Base-by-base conservation (phyloP, 2,329 filamentous ascomycete genomes). In the Nigrograna mackinnonii region DNA sequence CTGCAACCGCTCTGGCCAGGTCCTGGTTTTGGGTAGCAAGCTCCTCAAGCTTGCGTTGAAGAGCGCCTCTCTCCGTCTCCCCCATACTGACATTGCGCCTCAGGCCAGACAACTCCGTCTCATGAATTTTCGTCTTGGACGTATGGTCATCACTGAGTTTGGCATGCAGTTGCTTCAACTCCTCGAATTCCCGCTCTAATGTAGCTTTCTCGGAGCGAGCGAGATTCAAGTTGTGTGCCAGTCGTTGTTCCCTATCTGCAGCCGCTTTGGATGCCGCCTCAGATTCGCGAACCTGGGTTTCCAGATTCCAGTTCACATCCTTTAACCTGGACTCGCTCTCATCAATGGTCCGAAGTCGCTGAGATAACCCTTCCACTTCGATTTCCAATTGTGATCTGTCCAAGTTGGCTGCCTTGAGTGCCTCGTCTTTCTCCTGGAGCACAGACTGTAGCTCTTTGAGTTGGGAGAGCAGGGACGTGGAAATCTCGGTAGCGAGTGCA, bases 401-500 rank as follows among this genome's bases (percentile, higher is more conserved):
- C 38, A 83, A 68, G 54, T 87, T 87, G 48, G 85, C 77, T 14
- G 84, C 79, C 66, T 88, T 91, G 52, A 96, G 74, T 35, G 89
- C 79, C 39, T 96, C 91, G 50, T 99, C 94, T 54, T 90, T 88
- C 70, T 97, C 91, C 0, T 86, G 81, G 9, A 99, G 79, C 13
- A 95, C 77, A 2, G 85, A 80, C 68, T 99, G 94, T 41, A 99
- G 73, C 63, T 94, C 91, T 49, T 94, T 86, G 37, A 99, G 88
- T 71, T 97, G 94, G n/a, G 87, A 85, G 38, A 99, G 85, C 38
- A 99, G 78, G 2, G 91, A 96, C 5, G 90, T 96, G 62, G 91
- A 96, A 59, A 99, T 96, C 64, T 99, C 92, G 37, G 94, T 91
- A n/a, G 92, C 94, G 62, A 99, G 95, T 58, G 96, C 91, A 62